Base-by-base conservation (phyloP, 2,329 filamentous ascomycete species). In the Fusarium stilboides region DNA sequence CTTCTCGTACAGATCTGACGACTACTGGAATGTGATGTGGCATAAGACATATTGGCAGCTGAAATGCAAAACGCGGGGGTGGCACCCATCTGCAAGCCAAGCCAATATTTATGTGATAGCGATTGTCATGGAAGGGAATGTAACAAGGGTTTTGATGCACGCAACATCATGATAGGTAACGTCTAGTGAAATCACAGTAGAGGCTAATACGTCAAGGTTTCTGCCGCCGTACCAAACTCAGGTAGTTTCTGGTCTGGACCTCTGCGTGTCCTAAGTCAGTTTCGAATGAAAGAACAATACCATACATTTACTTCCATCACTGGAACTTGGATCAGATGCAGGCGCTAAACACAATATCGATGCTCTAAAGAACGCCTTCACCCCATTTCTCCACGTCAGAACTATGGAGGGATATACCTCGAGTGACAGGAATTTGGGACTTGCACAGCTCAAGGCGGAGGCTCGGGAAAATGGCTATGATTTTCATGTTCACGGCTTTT, bases 21-120 rank as follows among this genome's bases (percentile, higher is more conserved):
- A 36, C 15, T 17, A 36, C n/a, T 13, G 55, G 55, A 57, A 57
- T 57, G 37, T 57, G 47, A 57, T 19, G 17, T 12, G 15, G 31
- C 28, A 22, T n/a, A 17, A 28, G 28, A 31, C 8, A 37, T 14
- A 57, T 22, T 12, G 22, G 33, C 31, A 15, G 33, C 20, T 43
- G 20, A 43, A 43, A 43, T 20, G 28, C 6, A 28, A 43, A 43
- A 36, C 20, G 54, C 47, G 47, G 55, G 54, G 55, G 37, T 54
- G 55, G 47, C 28, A 19, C 36, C 28, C 28, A 31, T 28, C 28
- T 31, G 28, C 26, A 31, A 31, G 28, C 28, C 28, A 31, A 31
- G 28, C 28, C 28, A 31, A 31, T 31, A 31, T 31, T 13, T 36
- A n/a, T 36, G 34, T 36, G 14, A 36, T n/a, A n/a, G 17, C 4